Evolutionary conservation across 2,329 filamentous ascomycete genomes (phyloP).

Genomic region (Pseudofabraea citricarpa): DNA sequence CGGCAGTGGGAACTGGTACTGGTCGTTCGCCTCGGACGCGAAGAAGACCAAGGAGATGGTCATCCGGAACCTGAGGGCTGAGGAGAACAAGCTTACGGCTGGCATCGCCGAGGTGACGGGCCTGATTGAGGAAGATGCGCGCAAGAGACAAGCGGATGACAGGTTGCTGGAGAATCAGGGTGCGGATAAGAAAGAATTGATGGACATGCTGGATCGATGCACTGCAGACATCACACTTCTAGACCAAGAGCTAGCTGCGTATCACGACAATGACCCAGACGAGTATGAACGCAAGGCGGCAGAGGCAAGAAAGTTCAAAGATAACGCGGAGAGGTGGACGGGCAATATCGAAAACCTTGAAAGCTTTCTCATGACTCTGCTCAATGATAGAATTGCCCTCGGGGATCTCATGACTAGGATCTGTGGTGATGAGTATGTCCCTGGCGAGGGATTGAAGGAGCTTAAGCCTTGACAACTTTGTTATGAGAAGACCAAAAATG

Average conservation of each 20-base stretch:
- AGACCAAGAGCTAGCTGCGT: slow-evolving; percentile 26
- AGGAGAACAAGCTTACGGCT: slow-evolving; percentile 26
- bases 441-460: slow-evolving; percentile 40
- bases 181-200: slow-evolving; percentile 19
- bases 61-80: slow-evolving; percentile 31
- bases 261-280: slow-evolving; percentile 25
- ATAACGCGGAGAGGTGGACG: slow-evolving; percentile 24
- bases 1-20: slow-evolving; percentile 68
- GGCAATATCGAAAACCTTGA: slow-evolving; percentile 28
- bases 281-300: slow-evolving; percentile 23
- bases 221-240: slow-evolving; percentile 22
- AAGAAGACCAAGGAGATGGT: slow-evolving; percentile 39
- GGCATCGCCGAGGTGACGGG: slow-evolving; percentile 28
- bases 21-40: slow-evolving; percentile 57
- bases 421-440: slow-evolving; percentile 43
- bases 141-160: slow-evolving; percentile 26
- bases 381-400: slow-evolving; percentile 30
- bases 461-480: slow-evolving; percentile 11
- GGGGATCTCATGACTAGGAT: slow-evolving; percentile 28
- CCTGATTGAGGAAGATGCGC: slow-evolving; percentile 31
- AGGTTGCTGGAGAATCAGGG: slow-evolving; percentile 25
- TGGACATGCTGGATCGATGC: slow-evolving; percentile 21
- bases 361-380: slow-evolving; percentile 19
- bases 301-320: slow-evolving; percentile 23
- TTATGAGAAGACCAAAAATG: neutral